Evolutionary conservation across 176 grass and related monocot species (phyloP).

Genomic region (Ampelocalamus luodianensis): DNA sequence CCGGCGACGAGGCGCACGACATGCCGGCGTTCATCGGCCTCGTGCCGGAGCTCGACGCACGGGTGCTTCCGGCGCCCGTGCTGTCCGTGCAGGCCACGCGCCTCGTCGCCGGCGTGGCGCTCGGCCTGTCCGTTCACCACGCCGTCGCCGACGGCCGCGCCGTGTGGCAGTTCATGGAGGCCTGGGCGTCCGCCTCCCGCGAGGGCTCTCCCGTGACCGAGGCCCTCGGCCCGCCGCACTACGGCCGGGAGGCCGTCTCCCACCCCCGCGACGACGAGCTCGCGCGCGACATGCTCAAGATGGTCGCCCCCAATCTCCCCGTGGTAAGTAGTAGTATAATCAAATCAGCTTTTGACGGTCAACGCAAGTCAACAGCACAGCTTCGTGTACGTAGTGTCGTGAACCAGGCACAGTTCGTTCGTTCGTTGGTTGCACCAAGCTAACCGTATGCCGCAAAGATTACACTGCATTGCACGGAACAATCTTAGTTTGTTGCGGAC

Average conservation of each 20-base stretch:
- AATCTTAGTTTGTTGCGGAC: background rate
- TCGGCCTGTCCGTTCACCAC: constrained; percentile 55
- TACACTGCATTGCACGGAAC: background rate
- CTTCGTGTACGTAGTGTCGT: background rate
- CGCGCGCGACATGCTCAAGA: constrained; percentile 19
- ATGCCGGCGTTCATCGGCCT: constrained; percentile 34
- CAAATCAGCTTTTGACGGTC: background rate
- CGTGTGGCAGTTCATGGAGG: constrained; percentile 44
- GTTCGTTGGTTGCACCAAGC: background rate
- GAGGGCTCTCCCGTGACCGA: constrained; percentile 19
- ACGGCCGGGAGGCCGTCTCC: constrained; percentile 3
- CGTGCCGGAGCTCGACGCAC: constrained; percentile 15
- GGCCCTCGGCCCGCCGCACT: background rate
- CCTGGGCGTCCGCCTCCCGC: constrained; percentile 42
- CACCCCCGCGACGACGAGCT: constrained; percentile 32
- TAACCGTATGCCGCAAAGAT: background rate
- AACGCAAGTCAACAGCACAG: background rate
- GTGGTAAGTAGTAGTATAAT: constrained; percentile 5
- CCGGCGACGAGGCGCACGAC: constrained; percentile 52
- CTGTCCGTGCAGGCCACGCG: constrained; percentile 48
- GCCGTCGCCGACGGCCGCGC: constrained; percentile 50
- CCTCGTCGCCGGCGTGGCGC: constrained; percentile 27
- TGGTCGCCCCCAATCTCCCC: constrained; percentile 48
- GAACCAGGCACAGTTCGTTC: background rate
- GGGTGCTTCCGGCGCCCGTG: constrained; percentile 43